Evolutionary conservation across 2,329 filamentous ascomycete genomes (phyloP), one percentile per base, ranked within the genome.

Genomic region (Corynespora cassiicola): DNA sequence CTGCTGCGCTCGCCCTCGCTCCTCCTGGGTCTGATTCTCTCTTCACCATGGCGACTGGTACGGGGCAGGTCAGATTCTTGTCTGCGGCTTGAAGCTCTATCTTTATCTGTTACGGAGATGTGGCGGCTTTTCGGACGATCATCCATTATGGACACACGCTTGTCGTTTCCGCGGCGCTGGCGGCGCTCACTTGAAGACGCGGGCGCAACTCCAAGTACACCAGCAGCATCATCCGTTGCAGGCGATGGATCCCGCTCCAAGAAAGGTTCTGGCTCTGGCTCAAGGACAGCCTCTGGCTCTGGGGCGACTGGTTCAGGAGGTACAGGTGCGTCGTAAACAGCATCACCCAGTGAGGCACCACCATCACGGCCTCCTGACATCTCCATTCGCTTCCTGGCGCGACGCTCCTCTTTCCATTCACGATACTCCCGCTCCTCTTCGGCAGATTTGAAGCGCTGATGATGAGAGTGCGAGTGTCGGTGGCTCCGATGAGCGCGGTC

Each of bases 351-450:
- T n/a, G 54, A 52, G 2, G 58, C 27, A 3, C 58, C 60, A 2
- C 55, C 54, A 26, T 61, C 58, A 2, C 53, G 43, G 15, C 45
- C 54, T 7, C 55, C 56, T 19, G 57, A 56, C 57, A 63, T 61
- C 10, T 61, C 57, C 3, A 56, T 59, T 19, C 43, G 46, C 21
- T 38, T 39, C 31, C 36, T 47, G 14, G 53, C 47, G 19, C 62
- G 45, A 8, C 60, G 54, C 30, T 55, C 58, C 35, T 64, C 61
- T 29, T 66, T 68, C 22, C 46, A 47, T 3, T 45, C 50, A 22
- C 57, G 53, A 47, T 68, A 65, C 11, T 61, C 61, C 8, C 53
- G 56, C 37, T 68, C 63, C 18, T 68, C 62, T 31, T 63, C 58
- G 10, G 54, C 39, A 4, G 53, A 58, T 7, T 52, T 53, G 38